Conservation (phyloP, 2,329 filamentous ascomycete genomes). For the Penicillium sumatraense region DNA sequence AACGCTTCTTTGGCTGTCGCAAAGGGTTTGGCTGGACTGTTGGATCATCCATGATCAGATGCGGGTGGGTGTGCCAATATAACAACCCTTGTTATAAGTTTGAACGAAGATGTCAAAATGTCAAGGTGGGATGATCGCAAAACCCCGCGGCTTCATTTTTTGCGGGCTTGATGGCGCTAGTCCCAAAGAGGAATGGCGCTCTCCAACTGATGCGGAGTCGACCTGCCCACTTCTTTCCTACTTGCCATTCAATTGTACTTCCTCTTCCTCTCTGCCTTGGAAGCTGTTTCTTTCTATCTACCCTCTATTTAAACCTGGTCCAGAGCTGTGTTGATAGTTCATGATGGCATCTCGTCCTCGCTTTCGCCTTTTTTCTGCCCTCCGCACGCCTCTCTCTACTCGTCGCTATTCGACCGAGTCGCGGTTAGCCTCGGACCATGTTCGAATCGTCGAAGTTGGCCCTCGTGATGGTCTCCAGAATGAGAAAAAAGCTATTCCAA, state of each 20-base stretch:
- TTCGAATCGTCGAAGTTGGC: constrained; percentile 59
- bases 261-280: neutral
- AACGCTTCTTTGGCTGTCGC: constrained; percentile 85
- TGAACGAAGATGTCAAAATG: constrained; percentile 1
- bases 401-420: constrained; percentile 45
- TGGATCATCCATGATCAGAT: constrained; percentile 30
- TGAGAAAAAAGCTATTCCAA: constrained; percentile 54
- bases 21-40: constrained; percentile 27
- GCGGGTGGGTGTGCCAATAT: neutral
- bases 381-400: constrained; percentile 25
- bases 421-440: constrained; percentile 52
- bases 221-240: constrained; percentile 15
- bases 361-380: constrained; percentile 34
- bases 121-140: constrained; percentile 10
- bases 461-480: constrained; percentile 60
- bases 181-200: constrained; percentile 22
- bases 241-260: too few relatives aligned
- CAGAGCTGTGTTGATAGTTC: too few relatives aligned
- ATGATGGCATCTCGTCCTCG: constrained; percentile 35
- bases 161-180: constrained; percentile 23
- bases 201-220: constrained; percentile 32
- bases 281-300: neutral
- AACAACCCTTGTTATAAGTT: too few relatives aligned
- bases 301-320: neutral
- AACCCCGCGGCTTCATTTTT: constrained; percentile 16